A percentile compares a stretch with the other conserved stretches of the same genome.
Evolutionary conservation across 2,329 filamentous ascomycete species (phyloP).

Genomic region (Saccharata proteae): DNA sequence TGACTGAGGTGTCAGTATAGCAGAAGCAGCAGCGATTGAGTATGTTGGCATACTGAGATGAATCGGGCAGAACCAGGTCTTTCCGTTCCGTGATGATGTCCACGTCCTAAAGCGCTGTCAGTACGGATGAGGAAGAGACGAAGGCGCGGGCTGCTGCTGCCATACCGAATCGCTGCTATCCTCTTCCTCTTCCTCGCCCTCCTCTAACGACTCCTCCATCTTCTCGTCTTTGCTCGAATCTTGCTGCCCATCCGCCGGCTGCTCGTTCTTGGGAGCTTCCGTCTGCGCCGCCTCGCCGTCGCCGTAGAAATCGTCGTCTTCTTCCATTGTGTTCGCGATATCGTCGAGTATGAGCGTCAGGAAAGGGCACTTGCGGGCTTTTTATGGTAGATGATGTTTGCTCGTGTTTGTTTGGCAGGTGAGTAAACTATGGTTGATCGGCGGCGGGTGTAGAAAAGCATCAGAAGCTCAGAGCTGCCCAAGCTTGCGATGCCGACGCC

Average conservation of each 20-base stretch:
- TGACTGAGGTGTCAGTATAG: constrained; percentile 4
- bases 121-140: constrained; percentile 11
- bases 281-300: constrained; percentile 11
- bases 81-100: constrained; percentile 41
- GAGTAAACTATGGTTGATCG: too few species aligned
- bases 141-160: too few species aligned
- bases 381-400: too few species aligned
- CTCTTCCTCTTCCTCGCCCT: constrained; percentile 34
- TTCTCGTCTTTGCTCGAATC: constrained; percentile 30
- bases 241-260: constrained; percentile 17
- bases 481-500: too few species aligned
- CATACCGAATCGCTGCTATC: constrained; percentile 31
- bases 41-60: constrained; percentile 18
- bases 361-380: too few species aligned
- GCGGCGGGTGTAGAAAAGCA: too few species aligned
- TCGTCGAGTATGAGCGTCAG: too few species aligned
- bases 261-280: constrained; percentile 10
- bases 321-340: constrained; percentile 34
- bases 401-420: too few species aligned
- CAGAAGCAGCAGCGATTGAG: constrained; percentile 11
- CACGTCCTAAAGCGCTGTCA: constrained; percentile 31
- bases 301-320: constrained; percentile 41
- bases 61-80: constrained; percentile 24
- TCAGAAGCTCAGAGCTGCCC: too few species aligned
- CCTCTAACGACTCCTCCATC: constrained; percentile 33